phyloP scores from a whole-genome alignment of 2,329 filamentous ascomycete species.

The Didymella lethalis region DNA sequence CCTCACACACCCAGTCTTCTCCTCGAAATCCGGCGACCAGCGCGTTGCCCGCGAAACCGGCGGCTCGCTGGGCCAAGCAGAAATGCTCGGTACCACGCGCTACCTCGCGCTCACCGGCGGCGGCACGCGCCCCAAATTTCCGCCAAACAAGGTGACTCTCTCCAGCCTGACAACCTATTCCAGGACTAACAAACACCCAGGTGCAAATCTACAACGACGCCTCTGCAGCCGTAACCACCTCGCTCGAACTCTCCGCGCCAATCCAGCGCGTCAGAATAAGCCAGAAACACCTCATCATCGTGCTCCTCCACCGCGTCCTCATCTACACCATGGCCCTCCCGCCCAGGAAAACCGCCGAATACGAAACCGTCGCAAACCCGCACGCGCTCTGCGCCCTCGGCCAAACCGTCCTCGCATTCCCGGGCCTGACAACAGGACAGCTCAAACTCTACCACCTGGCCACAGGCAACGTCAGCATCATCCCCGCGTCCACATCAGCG shows the following conservation, averaged over 20 bases:
- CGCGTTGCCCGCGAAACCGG: constrained; percentile 46
- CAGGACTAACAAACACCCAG: no score
- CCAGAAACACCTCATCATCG: constrained; percentile 77
- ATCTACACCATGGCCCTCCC: constrained; percentile 81
- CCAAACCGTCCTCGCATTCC: constrained; percentile 77
- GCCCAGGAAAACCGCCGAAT: constrained; percentile 73
- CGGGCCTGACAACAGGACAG: constrained; percentile 86
- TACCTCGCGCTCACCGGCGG: constrained; percentile 91
- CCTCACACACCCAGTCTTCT: constrained; percentile 34
- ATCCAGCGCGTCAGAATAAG: constrained; percentile 82
- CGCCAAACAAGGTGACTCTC: constrained; percentile 72
- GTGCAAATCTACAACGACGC: constrained; percentile 92
- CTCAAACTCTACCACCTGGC: constrained; percentile 84
- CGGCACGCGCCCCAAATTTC: constrained; percentile 83
- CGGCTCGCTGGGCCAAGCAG: constrained; percentile 80
- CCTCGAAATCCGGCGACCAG: constrained; percentile 40
- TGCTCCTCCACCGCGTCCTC: constrained; percentile 81
- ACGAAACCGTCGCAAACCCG: constrained; percentile 86
- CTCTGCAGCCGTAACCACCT: constrained; percentile 77
- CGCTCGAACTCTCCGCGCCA: constrained; percentile 78
- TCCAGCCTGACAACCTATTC: no score
- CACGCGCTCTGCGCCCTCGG: constrained; percentile 82
- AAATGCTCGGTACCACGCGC: constrained; percentile 87
- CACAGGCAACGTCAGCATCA: constrained; percentile 87
- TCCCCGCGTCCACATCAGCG: constrained; percentile 84